Evolutionary conservation across 768 basidiomycete genomes (phyloP), one percentile per base, ranked within the genome.

Genomic region (Rhodotorula graminis): DNA sequence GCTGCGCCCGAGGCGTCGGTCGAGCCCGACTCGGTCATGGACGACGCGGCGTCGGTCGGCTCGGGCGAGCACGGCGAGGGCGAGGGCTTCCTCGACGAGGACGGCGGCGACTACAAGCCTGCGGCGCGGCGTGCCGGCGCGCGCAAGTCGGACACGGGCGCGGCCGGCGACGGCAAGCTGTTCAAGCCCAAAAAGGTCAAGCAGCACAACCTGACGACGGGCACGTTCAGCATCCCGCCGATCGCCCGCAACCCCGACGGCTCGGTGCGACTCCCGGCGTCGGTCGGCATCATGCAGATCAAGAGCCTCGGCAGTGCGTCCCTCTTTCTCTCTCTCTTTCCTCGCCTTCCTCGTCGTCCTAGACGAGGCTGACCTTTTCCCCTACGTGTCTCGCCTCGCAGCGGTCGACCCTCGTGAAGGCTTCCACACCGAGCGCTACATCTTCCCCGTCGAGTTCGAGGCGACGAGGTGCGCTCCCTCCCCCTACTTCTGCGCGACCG

Each of bases 221-320:
- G 65, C 3, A 67, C 65, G 79, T 88, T 85, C 76, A 88, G 86
- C 77, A 91, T 93, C 61, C 90, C 91, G 0, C 86, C 86, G 75
- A 88, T 93, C 4, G 89, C 90, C 4, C 85, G 91, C 14, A 89
- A 91, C 77, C 49, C 74, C 0, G 74, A 76, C 50, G 87, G 87
- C 8, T 85, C 85, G 58, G 90, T 90, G 0, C 84, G 89, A 81
- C 81, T 93, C 11, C 91, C 91, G 0, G 82, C 92, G 46, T 89
- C 87, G 77, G 90, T 92, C 27, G 91, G 91, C 46, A 92, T 92
- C 79, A 91, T 92, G 89, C 90, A 89, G 2, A 88, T 93, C 37
- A 84, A 88, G 68, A 86, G 78, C 71, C 83, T 93, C 0, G 91
- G 91, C 42, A 5, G 86, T 87, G 31, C 64, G 69, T 87, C n/a